Base-by-base conservation (phyloP, 495 filamentous ascomycete species). In the Bacidia rubella region DNA sequence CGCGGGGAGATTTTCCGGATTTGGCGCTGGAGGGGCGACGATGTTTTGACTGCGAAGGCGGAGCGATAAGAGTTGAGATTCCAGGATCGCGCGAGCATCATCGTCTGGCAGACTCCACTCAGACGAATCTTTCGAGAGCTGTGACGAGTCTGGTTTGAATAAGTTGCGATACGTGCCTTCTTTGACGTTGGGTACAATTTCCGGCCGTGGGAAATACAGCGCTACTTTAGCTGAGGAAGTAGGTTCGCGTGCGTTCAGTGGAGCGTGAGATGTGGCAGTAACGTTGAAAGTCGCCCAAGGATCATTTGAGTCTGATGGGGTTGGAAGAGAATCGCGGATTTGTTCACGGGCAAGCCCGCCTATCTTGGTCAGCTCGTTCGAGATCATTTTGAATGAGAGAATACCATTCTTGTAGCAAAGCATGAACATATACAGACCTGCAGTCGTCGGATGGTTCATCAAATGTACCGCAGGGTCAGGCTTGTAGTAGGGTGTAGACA, bases 351-450 rank as follows among this genome's bases (percentile, higher is more conserved):
- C 92, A 0, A 97, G 77, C 0, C 86, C 87, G 54, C 55, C 55
- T 57, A 21, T 1, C 19, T 1, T 10, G 0, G 42, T 56, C 3
- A 42, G 47, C 32, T 5, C 4, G 1, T 17, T 17, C 10, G 7
- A 38, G 19, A 7, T 25, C 17, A 11, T 19, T 11, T 39, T 39
- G 21, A 20, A 32, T 26, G 27, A 11, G 21, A 29, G 3, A 9
- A 20, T 29, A 57, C 92, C 92, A 70, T 98, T 98, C 68, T 96
- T 96, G 73, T 97, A 98, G 73, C 92, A 98, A 25, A 98, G 83
- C 92, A 98, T 98, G 68, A 98, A 98, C 90, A 98, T 88, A 69
- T 87, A 87, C 40, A 90, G 73, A 2, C 83, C 83, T 3, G 80
- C 69, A 0, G 84, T 88, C 26, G 87, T 88, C 1, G 86, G 86